Conservation (phyloP, 768 basidiomycete species). For the Lentinula detonsa region DNA sequence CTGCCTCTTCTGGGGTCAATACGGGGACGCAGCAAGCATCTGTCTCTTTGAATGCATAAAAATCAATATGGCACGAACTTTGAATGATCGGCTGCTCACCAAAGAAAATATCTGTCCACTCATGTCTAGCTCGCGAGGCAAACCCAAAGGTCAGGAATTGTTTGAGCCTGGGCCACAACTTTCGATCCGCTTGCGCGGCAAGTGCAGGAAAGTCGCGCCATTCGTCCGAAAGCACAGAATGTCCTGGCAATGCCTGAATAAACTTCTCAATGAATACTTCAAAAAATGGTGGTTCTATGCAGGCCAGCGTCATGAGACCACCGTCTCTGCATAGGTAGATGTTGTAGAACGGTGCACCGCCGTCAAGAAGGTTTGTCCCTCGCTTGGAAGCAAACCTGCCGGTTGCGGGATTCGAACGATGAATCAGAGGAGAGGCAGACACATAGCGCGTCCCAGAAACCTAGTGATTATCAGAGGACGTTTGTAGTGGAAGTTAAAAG, state of each 20-base stretch:
- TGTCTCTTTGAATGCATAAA: constrained; percentile 35
- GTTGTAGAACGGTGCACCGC: constrained; percentile 74
- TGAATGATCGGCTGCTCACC: constrained; percentile 30
- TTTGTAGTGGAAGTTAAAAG: background rate
- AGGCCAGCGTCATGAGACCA: constrained; percentile 71
- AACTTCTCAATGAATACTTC: constrained; percentile 52
- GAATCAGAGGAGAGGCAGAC: constrained; percentile 64
- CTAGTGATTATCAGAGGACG: constrained; percentile 27
- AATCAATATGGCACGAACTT: background rate
- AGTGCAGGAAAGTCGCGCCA: constrained; percentile 44
- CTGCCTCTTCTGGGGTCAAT: constrained; percentile 56
- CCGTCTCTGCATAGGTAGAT: constrained; percentile 71
- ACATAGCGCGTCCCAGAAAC: constrained; percentile 77
- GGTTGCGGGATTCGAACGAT: constrained; percentile 20
- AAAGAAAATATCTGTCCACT: constrained; percentile 65
- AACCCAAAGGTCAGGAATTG: constrained; percentile 64
- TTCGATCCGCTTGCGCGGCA: constrained; percentile 35
- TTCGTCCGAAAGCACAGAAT: constrained; percentile 35
- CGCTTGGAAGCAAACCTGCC: constrained; percentile 33
- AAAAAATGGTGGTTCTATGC: constrained; percentile 72
- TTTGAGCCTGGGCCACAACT: constrained; percentile 52
- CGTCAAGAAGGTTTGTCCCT: constrained; percentile 62
- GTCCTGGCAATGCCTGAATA: constrained; percentile 37
- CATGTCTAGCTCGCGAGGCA: constrained; percentile 48
- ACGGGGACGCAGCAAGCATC: constrained; percentile 74